phyloP scores from a whole-genome alignment of 495 filamentous ascomycete species.

The Mycothermus thermophilus region DNA sequence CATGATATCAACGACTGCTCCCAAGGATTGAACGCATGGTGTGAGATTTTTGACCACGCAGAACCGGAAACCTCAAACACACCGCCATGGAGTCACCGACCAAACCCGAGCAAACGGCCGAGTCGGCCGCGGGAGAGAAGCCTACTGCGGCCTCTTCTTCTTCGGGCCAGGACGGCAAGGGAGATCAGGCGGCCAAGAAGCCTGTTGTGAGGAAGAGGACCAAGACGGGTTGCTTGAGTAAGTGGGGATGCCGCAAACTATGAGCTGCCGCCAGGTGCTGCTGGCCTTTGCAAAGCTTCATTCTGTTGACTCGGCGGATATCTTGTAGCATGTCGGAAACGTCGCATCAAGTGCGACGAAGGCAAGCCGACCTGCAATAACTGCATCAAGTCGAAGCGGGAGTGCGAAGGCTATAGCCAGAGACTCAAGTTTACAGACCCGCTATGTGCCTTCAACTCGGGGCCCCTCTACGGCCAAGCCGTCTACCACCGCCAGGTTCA shows the following conservation, averaged over 20 bases:
- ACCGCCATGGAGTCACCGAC: no score
- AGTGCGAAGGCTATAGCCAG: slow-evolving; percentile 91
- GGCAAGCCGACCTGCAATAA: slow-evolving; percentile 80
- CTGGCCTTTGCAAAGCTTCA: not conserved
- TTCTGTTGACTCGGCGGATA: slow-evolving; percentile 8
- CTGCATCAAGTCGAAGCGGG: slow-evolving; percentile 86
- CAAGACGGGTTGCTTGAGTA: slow-evolving; percentile 94
- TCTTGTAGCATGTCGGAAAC: slow-evolving; percentile 67
- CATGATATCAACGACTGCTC: no score
- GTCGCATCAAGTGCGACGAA: slow-evolving; percentile 95
- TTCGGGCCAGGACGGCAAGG: slow-evolving; percentile 6
- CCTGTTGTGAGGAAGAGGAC: slow-evolving; percentile 56
- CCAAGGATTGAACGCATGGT: no score
- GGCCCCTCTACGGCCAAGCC: slow-evolving; percentile 13
- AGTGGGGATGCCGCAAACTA: no score
- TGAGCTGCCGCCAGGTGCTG: not conserved
- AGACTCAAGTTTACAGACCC: slow-evolving; percentile 88
- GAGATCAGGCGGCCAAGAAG: slow-evolving; percentile 21
- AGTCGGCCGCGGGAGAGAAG: slow-evolving; percentile 8
- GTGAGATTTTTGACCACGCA: no score
- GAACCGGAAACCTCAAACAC: no score
- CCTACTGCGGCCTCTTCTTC: slow-evolving; percentile 5
- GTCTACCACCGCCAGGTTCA: slow-evolving; percentile 16
- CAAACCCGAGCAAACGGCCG: no score
- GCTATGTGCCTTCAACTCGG: slow-evolving; percentile 40